Conservation (phyloP, 441 rosid genomes). For the Syzygium malaccense region DNA sequence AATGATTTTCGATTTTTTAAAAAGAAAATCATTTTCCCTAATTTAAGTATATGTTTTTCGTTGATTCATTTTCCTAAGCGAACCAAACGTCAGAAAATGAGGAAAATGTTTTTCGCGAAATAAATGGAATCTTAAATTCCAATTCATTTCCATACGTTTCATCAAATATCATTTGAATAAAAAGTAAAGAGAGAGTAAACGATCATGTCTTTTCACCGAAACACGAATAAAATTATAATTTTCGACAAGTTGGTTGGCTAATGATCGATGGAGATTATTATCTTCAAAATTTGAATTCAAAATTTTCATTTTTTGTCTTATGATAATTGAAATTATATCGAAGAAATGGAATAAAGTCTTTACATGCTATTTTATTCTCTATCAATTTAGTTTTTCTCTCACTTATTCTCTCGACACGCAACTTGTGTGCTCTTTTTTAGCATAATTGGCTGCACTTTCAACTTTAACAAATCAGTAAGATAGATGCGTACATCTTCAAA, state of each 20-base stretch:
- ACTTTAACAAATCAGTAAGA: neutral
- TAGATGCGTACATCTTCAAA: neutral
- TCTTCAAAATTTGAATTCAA: neutral
- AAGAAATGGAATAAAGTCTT: neutral
- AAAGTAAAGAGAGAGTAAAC: neutral
- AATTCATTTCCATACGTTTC: neutral
- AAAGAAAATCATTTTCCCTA: too few species aligned
- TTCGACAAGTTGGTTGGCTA: neutral
- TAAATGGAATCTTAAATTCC: too few species aligned
- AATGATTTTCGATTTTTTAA: too few species aligned
- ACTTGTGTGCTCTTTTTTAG: neutral
- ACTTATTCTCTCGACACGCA: neutral
- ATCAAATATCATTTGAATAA: neutral
- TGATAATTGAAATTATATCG: neutral
- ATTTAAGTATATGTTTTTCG: too few species aligned
- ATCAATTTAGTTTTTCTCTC: neutral
- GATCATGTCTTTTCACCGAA: neutral
- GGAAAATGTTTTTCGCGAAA: too few species aligned
- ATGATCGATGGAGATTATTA: neutral
- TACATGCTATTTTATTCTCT: neutral
- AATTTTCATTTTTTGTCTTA: neutral
- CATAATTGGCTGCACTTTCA: neutral
- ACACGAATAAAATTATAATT: neutral
- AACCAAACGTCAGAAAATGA: too few species aligned
- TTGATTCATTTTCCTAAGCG: too few species aligned